phyloP scores from a whole-genome alignment of 345 rosid species.

The Pseudoturritis turrita region DNA sequence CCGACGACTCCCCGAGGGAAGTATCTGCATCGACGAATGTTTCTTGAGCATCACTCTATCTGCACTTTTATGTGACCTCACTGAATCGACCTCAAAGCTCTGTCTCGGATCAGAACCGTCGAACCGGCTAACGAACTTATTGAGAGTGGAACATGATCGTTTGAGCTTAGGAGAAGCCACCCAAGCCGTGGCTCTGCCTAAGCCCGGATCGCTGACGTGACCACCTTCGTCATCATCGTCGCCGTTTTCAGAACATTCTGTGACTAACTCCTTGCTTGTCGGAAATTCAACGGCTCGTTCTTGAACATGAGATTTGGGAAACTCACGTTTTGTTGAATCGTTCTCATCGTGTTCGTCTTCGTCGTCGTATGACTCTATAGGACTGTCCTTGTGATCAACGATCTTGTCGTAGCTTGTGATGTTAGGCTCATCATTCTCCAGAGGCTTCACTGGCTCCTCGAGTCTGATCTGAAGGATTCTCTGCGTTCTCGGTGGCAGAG shows the following conservation, averaged over 20 bases:
- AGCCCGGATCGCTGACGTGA: slow-evolving; percentile 85
- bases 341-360: slow-evolving; percentile 73
- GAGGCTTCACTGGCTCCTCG: slow-evolving; percentile 53
- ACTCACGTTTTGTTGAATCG: slow-evolving; percentile 51
- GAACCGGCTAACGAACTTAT: slow-evolving; percentile 32
- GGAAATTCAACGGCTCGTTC: slow-evolving; percentile 28
- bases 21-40: slow-evolving; percentile 86
- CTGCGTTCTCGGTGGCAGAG: slow-evolving; percentile 29
- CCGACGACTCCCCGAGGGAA: slow-evolving; percentile 74
- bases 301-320: slow-evolving; percentile 51
- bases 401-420: slow-evolving; percentile 27
- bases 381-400: slow-evolving; percentile 29
- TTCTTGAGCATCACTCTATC: slow-evolving; percentile 92
- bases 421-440: slow-evolving; percentile 39
- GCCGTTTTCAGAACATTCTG: slow-evolving; percentile 25
- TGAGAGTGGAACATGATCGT: slow-evolving; percentile 78
- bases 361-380: slow-evolving; percentile 46
- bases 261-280: neutral
- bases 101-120: slow-evolving; percentile 33
- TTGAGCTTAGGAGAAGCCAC: slow-evolving; percentile 61
- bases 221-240: slow-evolving; percentile 42
- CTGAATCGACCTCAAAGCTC: slow-evolving; percentile 33
- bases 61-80: slow-evolving; percentile 58
- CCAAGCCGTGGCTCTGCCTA: slow-evolving; percentile 48
- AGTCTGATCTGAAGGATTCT: slow-evolving; percentile 44